Base-by-base conservation (phyloP, 2,329 filamentous ascomycete genomes). In the Hypoxylon sp. region DNA sequence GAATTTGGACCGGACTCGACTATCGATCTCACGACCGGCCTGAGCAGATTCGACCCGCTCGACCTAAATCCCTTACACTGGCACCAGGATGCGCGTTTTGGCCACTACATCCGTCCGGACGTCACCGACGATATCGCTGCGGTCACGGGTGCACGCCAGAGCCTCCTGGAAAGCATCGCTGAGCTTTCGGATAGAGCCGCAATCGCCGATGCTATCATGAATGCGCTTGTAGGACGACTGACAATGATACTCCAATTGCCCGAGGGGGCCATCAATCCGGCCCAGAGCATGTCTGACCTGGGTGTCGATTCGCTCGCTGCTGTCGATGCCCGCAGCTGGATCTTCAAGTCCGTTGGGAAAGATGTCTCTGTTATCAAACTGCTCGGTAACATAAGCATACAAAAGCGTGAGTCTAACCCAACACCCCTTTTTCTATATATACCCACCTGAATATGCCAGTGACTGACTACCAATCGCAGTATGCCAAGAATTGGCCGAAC, bases 61-160 rank as follows among this genome's bases (percentile, higher is more conserved):
- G 61, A 68, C 26, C 59, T 71, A 0, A 70, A 75, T 4, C 74
- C 72, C 4, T 69, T 80, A 52, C 75, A 76, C 62, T 83, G 81
- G 81, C 80, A 82, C 49, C 61, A 62, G 3, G 81, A 83, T 65
- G 77, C 79, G 1, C 75, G 79, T 0, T 82, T 82, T 66, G 75
- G 75, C 8, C 80, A 83, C 64, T 78, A 75, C 41, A 76, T 72
- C 0, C 26, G 71, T 3, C 61, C 68, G 4, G 64, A 72, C 0
- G 66, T 47, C 4, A 53, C 26, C 0, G 67, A 62, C 1, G 62
- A 73, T 11, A 13, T 15, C 28, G 60, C 34, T 13, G 43, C 19
- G 15, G 26, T 34, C 11, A 54, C 22, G 0, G 51, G 48, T 26
- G 54, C 48, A 17, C 66, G 67, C 19, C 60, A 68, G 51, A 72